Evolutionary conservation across 495 filamentous ascomycete genomes (phyloP).

Genomic region (Cryomyces minteri): DNA sequence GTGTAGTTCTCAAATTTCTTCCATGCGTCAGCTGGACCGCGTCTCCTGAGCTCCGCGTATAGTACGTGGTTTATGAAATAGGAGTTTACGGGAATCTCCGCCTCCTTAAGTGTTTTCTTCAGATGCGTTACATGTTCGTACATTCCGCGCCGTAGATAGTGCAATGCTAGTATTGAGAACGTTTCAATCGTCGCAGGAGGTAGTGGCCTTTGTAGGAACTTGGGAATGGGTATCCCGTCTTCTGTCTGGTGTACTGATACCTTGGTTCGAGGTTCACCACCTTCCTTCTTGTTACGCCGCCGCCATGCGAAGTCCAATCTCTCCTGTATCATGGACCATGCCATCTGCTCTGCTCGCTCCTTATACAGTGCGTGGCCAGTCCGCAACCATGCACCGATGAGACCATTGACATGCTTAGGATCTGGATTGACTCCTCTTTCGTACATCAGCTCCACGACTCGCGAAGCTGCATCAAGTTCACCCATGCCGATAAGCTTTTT

Average conservation of each 20-base stretch:
- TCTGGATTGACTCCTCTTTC: background rate
- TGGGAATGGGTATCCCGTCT: slow-evolving; percentile 11
- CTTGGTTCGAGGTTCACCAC: background rate
- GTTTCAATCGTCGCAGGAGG: slow-evolving; percentile 56
- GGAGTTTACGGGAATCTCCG: too few species aligned
- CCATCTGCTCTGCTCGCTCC: slow-evolving; percentile 47
- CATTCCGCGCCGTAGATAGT: too few species aligned
- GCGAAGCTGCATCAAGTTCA: background rate
- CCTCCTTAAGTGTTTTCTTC: too few species aligned
- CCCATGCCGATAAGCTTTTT: background rate
- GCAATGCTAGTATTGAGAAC: slow-evolving; percentile 38
- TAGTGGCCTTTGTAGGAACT: slow-evolving; percentile 24
- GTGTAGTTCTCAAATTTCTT: too few species aligned
- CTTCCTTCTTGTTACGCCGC: slow-evolving; percentile 13
- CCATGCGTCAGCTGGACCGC: too few species aligned
- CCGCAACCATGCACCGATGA: slow-evolving; percentile 1
- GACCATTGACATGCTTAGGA: background rate
- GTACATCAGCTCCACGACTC: background rate
- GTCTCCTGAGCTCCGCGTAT: too few species aligned
- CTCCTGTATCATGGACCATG: slow-evolving; percentile 58
- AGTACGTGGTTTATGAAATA: too few species aligned
- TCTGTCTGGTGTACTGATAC: slow-evolving; percentile 1
- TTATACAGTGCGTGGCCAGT: slow-evolving; percentile 27
- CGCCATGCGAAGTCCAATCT: slow-evolving; percentile 39
- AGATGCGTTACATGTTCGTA: too few species aligned